phyloP scores from a whole-genome alignment of 495 filamentous ascomycete species.

The Penicillium roqueforti region DNA sequence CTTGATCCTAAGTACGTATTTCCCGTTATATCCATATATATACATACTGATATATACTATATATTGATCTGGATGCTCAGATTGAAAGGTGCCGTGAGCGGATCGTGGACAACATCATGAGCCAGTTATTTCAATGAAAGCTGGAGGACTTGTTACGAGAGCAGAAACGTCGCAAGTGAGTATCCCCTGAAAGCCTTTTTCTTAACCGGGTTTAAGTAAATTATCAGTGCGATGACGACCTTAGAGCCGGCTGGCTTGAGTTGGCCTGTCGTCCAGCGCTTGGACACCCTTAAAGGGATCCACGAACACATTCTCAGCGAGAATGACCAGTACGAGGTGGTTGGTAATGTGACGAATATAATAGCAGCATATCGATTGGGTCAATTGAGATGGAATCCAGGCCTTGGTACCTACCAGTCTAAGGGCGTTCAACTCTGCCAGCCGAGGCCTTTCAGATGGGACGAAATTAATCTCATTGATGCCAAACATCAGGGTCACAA shows the following conservation, averaged over 20 bases:
- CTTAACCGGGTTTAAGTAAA: too few species aligned
- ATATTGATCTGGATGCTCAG: too few species aligned
- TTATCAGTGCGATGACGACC: not conserved
- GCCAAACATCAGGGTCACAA: not conserved
- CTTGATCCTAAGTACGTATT: not conserved
- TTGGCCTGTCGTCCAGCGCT: not conserved
- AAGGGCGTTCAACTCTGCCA: not conserved
- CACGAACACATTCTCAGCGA: not conserved
- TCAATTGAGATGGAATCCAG: not conserved
- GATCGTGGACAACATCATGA: slow-evolving; percentile 2
- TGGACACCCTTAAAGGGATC: not conserved
- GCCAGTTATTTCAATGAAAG: not conserved
- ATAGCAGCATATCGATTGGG: not conserved
- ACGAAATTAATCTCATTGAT: not conserved
- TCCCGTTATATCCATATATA: too few species aligned
- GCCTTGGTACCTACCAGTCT: slow-evolving; percentile 7
- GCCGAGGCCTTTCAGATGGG: not conserved
- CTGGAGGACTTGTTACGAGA: not conserved
- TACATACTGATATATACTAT: too few species aligned
- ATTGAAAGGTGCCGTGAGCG: too few species aligned
- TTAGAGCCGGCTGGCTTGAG: not conserved
- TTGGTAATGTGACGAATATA: not conserved
- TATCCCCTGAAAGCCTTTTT: too few species aligned
- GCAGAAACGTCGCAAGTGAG: not conserved
- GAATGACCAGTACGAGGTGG: not conserved